Conservation (phyloP, 1,284 basidiomycete species). For the Tylopilus sp. region DNA sequence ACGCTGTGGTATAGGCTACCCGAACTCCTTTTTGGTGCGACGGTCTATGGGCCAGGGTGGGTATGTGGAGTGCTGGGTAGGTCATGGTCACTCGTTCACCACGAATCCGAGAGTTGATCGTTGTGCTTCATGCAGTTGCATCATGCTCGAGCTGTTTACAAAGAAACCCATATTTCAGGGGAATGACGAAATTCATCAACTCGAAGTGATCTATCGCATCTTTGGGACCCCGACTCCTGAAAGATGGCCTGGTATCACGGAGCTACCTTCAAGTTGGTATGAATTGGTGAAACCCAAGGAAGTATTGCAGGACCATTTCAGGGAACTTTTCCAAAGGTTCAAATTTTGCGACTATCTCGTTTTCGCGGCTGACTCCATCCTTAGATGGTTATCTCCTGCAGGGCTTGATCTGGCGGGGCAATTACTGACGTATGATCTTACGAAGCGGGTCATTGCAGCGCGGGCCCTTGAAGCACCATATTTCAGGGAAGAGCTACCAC, state of each 20-base stretch:
- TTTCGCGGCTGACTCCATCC: slow-evolving; percentile 13
- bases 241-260: slow-evolving; percentile 86
- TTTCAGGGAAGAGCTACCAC: slow-evolving; percentile 85
- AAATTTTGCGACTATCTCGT: slow-evolving; percentile 33
- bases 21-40: slow-evolving; percentile 95
- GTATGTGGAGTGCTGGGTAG: slow-evolving; percentile 99
- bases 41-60: slow-evolving; percentile 97
- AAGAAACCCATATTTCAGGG: slow-evolving; percentile 97
- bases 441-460: slow-evolving; percentile 78
- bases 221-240: slow-evolving; percentile 91
- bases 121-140: slow-evolving; percentile 73
- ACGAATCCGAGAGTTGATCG: slow-evolving; percentile 6
- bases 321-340: slow-evolving; percentile 84
- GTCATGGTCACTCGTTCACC: slow-evolving; percentile 3
- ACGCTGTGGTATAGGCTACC: slow-evolving; percentile 99
- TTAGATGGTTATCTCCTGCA: slow-evolving; percentile 84
- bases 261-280: slow-evolving; percentile 98
- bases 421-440: slow-evolving; percentile 88
- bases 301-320: slow-evolving; percentile 76
- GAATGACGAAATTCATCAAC: slow-evolving; percentile 96
- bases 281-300: slow-evolving; percentile 95
- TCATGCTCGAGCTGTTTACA: slow-evolving; percentile 97
- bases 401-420: slow-evolving; percentile 89
- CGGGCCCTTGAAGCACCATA: slow-evolving; percentile 88
- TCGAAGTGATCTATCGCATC: slow-evolving; percentile 92